A percentile compares a stretch with the other conserved stretches of the same genome.
These are phyloP conservation scores for Ambispora gerdemannii DNA, from an alignment of 192 early-diverging fungal species.

Conservation along the genomic window DNA sequence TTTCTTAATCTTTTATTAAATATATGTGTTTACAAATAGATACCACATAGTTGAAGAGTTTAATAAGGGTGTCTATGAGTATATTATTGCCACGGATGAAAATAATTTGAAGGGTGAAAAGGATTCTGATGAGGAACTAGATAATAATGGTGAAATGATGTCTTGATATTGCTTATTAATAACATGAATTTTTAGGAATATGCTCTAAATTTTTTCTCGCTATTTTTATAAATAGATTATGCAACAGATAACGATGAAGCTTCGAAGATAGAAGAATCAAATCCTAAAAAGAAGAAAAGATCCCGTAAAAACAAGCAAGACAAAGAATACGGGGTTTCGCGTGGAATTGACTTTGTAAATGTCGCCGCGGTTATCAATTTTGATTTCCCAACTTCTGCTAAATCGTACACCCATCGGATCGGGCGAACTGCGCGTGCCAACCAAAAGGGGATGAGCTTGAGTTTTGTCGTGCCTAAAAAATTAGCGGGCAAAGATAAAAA, in stretches of 20 bases:
- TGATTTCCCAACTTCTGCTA: constrained; percentile 85
- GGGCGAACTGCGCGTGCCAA: constrained; percentile 94
- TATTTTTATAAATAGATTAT: not conserved
- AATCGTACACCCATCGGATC: constrained; percentile 89
- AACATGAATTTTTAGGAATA: too few relatives aligned
- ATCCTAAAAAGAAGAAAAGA: constrained; percentile 46
- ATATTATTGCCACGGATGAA: constrained; percentile 95
- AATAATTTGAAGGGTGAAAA: constrained; percentile 64
- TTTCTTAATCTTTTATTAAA: not conserved
- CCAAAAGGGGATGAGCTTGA: constrained; percentile 82
- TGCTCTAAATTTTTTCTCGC: too few relatives aligned
- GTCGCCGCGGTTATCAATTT: constrained; percentile 96
- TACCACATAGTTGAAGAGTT: constrained; percentile 97
- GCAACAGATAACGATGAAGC: constrained; percentile 2
- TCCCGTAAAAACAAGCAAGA: constrained; percentile 55
- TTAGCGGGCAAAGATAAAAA: constrained; percentile 34
- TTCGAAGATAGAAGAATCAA: constrained; percentile 30
- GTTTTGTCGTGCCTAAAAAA: constrained; percentile 71
- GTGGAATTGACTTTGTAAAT: constrained; percentile 94
- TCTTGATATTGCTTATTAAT: not conserved
- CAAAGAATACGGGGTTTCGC: constrained; percentile 91
- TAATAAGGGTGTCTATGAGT: constrained; percentile 93
- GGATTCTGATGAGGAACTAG: constrained; percentile 60
- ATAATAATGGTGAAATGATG: constrained; percentile 36
- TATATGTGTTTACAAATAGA: constrained; percentile 39